Conservation (phyloP, 1,284 basidiomycete species). For the Singerocomus inundabilis region DNA sequence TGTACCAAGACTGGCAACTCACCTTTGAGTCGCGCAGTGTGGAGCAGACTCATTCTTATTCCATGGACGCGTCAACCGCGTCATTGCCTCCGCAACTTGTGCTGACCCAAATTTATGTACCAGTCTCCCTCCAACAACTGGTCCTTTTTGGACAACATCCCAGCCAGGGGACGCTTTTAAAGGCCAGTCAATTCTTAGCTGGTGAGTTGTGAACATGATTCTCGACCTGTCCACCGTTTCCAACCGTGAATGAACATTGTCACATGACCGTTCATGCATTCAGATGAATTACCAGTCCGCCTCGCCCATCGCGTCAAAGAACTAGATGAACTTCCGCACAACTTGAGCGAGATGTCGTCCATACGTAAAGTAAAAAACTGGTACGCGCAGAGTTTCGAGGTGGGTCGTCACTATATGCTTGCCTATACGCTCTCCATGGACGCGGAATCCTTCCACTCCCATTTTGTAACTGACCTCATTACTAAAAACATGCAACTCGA, state of each 20-base stretch:
- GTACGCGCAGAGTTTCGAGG: conserved; percentile 99
- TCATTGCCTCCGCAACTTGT: not conserved
- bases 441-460: not conserved
- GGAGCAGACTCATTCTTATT: not conserved
- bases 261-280: conserved; percentile 45
- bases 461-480: not conserved
- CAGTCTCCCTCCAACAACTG: conserved; percentile 36
- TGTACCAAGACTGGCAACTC: not conserved
- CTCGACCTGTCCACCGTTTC: not conserved
- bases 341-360: conserved; percentile 88
- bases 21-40: not conserved
- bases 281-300: conserved; percentile 78
- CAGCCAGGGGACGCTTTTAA: conserved; percentile 33
- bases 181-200: conserved; percentile 31
- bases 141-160: conserved; percentile 35
- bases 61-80: not conserved
- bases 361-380: conserved; percentile 97
- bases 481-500: not conserved
- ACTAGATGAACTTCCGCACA: conserved; percentile 92
- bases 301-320: conserved; percentile 97
- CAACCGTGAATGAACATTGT: conserved; percentile 11
- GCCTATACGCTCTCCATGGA: not conserved
- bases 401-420: conserved; percentile 38
- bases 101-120: conserved; percentile 6
- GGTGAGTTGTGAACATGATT: conserved; percentile 15